phyloP scores from a whole-genome alignment of 257 asterid species.

The Galeopsis tetrahit region DNA sequence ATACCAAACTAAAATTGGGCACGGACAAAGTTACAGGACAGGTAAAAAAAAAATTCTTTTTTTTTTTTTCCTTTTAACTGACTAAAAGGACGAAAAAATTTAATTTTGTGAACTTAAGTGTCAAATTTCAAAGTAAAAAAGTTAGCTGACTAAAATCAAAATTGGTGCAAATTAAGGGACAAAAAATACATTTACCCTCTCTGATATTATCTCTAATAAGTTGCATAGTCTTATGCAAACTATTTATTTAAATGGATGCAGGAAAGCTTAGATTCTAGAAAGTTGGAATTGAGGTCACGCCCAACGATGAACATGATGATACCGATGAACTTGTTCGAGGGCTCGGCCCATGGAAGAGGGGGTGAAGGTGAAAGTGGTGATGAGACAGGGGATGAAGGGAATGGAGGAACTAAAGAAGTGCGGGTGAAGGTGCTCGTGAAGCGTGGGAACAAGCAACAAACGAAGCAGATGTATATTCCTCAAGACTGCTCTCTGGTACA shows the following conservation, averaged over 20 bases:
- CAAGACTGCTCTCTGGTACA: constrained; percentile 91
- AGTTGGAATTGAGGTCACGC: constrained; percentile 83
- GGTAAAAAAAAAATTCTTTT: too few species aligned
- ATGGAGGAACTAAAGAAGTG: constrained; percentile 74
- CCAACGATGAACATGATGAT: constrained; percentile 90
- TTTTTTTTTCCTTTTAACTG: too few species aligned
- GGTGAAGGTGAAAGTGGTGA: constrained; percentile 91
- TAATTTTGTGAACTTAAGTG: too few species aligned
- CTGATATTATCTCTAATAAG: neutral
- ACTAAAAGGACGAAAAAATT: too few species aligned
- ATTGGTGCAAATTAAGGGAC: too few species aligned
- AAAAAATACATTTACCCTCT: too few species aligned
- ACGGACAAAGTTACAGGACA: too few species aligned
- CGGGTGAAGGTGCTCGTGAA: constrained; percentile 92
- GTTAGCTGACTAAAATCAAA: too few species aligned
- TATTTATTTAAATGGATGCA: constrained; percentile 42
- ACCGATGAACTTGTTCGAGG: constrained; percentile 92
- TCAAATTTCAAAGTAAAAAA: too few species aligned
- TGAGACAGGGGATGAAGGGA: constrained; percentile 75
- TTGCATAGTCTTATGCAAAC: neutral
- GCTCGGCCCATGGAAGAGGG: constrained; percentile 66
- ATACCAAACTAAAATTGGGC: too few species aligned
- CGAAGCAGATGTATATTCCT: constrained; percentile 87
- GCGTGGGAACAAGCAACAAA: constrained; percentile 95
- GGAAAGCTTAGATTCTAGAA: constrained; percentile 99